Base-by-base conservation (phyloP, 768 basidiomycete genomes). In the Phaffia australis region DNA sequence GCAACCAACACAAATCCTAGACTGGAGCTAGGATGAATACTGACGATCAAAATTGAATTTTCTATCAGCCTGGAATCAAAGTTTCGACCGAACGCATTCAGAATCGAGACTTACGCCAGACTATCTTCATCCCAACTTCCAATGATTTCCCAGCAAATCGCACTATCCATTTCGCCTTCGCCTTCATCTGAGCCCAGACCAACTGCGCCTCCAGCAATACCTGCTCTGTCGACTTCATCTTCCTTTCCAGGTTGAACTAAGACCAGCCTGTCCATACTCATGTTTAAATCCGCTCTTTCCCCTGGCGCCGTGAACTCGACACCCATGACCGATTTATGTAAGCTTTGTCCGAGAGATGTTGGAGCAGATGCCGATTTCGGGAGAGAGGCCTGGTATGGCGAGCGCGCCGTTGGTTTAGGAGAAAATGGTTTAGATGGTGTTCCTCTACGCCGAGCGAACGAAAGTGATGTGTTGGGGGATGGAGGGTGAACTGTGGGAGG, bases 201-300 rank as follows among this genome's bases (percentile, higher is more conserved):
- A 25, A 15, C 16, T 58, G 25, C 27, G 21, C 51, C 64, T 5
- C 25, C 57, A n/a, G 42, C 5, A 7, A 35, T 21, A 4, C 25
- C 48, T 29, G n/a, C 32, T 2, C 21, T 56, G 15, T 49, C 56
- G 21, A 49, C 25, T 14, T 65, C 56, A 18, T 65, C 56, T 29
- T 30, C 21, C 46, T 57, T 58, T 19, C 56, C 64, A 35, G 46
- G 35, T 42, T 42, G 35, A 11, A 42, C 51, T 25, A 65, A 23
- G 27, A 56, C 64, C 56, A 65, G 58, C 49, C 64, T 46, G 48
- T 65, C 64, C 64, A 65, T 65, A 48, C 64, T 65, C 56, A 55
- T 60, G 57, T 65, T 65, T 47, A 65, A 42, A 29, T 65, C 64
- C n/a, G 25, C 30, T 35, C 64, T 58, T 18, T 50, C 56, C 11